Evolutionary conservation across 495 filamentous ascomycete species (phyloP).

Genomic region (Glonium stellatum): DNA sequence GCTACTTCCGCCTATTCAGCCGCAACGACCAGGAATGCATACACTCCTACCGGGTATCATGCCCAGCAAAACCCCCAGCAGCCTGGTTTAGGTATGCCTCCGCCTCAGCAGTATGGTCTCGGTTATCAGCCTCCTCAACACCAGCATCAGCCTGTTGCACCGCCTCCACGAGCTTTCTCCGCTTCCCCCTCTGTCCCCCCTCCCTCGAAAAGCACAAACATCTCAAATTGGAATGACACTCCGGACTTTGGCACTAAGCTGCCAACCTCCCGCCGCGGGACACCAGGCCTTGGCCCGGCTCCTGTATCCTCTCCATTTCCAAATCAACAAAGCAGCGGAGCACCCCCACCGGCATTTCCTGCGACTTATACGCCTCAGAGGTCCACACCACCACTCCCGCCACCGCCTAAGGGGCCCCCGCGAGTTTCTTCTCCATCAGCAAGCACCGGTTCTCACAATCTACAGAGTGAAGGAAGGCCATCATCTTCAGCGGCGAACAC

Average conservation of each 20-base stretch:
- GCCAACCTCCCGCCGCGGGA: constrained; percentile 59
- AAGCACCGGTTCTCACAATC: constrained; percentile 35
- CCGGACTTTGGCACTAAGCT: constrained; percentile 72
- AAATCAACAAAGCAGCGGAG: constrained; percentile 42
- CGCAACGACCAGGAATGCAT: constrained; percentile 46
- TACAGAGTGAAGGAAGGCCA: constrained; percentile 42
- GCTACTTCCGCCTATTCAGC: constrained; percentile 4
- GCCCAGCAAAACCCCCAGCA: constrained; percentile 35
- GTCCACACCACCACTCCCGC: constrained; percentile 45
- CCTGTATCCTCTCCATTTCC: constrained; percentile 62
- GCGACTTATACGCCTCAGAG: constrained; percentile 38
- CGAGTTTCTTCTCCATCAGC: constrained; percentile 48
- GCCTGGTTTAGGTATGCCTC: constrained; percentile 1
- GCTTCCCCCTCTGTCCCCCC: constrained; percentile 59
- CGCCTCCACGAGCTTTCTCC: constrained; percentile 52
- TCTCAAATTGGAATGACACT: constrained; percentile 88
- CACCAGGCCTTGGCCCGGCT: constrained; percentile 53
- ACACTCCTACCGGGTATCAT: constrained; percentile 55
- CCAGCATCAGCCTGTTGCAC: constrained; percentile 38
- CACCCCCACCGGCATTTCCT: constrained; percentile 38
- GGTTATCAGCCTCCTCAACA: constrained; percentile 36
- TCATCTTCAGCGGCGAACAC: constrained; percentile 61
- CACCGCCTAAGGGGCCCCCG: constrained; percentile 49
- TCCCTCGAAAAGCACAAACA: constrained; percentile 59
- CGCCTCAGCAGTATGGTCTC: constrained; percentile 13